Conservation (phyloP, 2,329 filamentous ascomycete genomes). For the Ambrosiella xylebori region DNA sequence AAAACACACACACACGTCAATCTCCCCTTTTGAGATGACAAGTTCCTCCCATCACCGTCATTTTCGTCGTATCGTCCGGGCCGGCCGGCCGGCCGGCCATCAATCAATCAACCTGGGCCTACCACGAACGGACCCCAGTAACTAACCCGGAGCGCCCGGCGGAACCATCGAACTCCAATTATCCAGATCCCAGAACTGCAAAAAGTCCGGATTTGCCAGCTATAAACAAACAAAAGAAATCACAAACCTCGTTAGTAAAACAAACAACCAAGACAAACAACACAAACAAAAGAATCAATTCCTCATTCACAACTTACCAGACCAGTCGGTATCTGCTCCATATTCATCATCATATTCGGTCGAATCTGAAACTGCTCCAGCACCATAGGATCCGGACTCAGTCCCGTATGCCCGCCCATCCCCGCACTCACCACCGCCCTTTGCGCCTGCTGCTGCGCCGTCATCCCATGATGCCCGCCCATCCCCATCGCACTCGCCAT, state of each 20-base stretch:
- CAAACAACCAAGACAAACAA: neutral
- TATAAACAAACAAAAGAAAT: neutral
- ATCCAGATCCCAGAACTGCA: conserved; percentile 10
- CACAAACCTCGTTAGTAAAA: neutral
- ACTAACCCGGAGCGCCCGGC: conserved; percentile 10
- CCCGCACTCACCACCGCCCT: neutral
- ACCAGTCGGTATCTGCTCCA: conserved; percentile 3
- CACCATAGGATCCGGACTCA: conserved; percentile 8
- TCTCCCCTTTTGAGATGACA: neutral
- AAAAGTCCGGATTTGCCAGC: conserved; percentile 5
- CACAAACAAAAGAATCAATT: neutral
- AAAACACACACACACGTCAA: too few species aligned
- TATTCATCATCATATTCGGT: conserved; percentile 7
- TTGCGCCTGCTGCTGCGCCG: neutral
- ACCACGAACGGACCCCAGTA: neutral
- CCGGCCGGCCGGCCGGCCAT: neutral
- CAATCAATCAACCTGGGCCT: neutral
- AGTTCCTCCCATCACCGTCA: neutral
- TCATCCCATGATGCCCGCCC: neutral
- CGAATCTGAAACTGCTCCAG: conserved; percentile 10
- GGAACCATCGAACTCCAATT: conserved; percentile 13
- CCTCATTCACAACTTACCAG: neutral
- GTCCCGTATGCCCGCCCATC: conserved; percentile 1
- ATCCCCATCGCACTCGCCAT: neutral
- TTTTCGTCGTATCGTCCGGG: neutral